Evolutionary conservation across 148 eudicot genomes (phyloP).

Genomic region (Salicornia ramosissima): DNA sequence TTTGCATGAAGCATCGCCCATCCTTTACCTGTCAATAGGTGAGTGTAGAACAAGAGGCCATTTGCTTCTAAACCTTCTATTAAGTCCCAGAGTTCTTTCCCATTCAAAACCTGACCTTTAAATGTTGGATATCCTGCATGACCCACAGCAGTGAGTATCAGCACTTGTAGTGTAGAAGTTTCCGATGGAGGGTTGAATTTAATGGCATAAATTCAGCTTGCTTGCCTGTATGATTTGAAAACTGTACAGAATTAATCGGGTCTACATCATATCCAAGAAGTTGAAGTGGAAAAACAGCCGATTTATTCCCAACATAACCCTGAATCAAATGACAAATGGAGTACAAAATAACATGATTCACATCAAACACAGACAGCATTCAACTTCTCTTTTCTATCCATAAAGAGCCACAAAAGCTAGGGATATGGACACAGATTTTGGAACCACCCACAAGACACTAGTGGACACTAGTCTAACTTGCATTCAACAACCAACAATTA

Average conservation of each 20-base stretch:
- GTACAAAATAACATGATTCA: constrained; percentile 11
- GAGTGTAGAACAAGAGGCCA: constrained; percentile 78
- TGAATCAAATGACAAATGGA: too few relatives aligned
- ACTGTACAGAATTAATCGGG: constrained; percentile 93
- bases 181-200: constrained; percentile 1
- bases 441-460: neutral
- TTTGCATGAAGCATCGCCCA: neutral
- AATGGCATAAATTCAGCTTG: constrained; percentile 44
- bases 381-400: neutral
- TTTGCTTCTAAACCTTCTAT: constrained; percentile 92
- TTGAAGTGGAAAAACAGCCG: constrained; percentile 97
- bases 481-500: neutral
- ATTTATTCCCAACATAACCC: constrained; percentile 98
- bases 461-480: neutral
- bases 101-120: constrained; percentile 91
- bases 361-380: constrained; percentile 7
- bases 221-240: constrained; percentile 99
- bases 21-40: constrained; percentile 78
- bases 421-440: neutral
- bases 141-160: constrained; percentile 14
- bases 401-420: neutral
- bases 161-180: neutral
- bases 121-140: constrained; percentile 92
- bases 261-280: constrained; percentile 92
- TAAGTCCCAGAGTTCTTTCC: constrained; percentile 77